Evolutionary conservation across 805 yeast species (phyloP).

Genomic region (Candida succiphila): DNA sequence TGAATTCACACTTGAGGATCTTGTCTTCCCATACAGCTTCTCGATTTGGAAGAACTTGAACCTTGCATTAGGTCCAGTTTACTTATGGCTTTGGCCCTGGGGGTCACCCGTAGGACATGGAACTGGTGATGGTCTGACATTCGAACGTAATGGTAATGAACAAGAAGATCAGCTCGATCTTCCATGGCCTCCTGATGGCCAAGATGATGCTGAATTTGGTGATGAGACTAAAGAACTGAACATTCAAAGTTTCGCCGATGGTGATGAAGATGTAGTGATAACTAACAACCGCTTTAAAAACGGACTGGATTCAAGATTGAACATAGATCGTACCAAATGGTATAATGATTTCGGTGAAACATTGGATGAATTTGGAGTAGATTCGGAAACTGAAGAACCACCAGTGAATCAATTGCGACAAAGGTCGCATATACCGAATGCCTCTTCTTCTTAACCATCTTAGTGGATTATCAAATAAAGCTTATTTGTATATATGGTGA

Average conservation of each 20-base stretch:
- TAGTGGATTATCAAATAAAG: no score
- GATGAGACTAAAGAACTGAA: conserved; percentile 8
- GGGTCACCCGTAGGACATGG: conserved; percentile 53
- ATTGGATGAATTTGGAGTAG: conserved; percentile 83
- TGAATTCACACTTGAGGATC: conserved; percentile 45
- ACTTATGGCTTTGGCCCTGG: conserved; percentile 67
- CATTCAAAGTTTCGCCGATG: background rate
- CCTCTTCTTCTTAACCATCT: no score
- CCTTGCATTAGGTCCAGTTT: conserved; percentile 50
- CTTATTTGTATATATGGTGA: no score
- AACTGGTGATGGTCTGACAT: conserved; percentile 46
- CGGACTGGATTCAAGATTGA: conserved; percentile 21
- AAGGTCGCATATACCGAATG: no score
- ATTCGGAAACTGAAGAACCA: conserved; percentile 59
- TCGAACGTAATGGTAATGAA: conserved; percentile 40
- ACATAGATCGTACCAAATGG: conserved; percentile 45
- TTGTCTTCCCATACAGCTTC: conserved; percentile 76
- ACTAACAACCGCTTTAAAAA: conserved; percentile 1
- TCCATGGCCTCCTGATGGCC: conserved; percentile 95
- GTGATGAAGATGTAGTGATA: conserved; percentile 7
- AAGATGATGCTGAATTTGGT: conserved; percentile 28
- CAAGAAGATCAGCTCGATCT: conserved; percentile 51
- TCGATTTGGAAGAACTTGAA: conserved; percentile 47
- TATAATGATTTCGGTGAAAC: conserved; percentile 75
- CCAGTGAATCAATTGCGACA: no score